Conservation (phyloP, 140 eudicot species). For the Stevia rebaudiana region DNA sequence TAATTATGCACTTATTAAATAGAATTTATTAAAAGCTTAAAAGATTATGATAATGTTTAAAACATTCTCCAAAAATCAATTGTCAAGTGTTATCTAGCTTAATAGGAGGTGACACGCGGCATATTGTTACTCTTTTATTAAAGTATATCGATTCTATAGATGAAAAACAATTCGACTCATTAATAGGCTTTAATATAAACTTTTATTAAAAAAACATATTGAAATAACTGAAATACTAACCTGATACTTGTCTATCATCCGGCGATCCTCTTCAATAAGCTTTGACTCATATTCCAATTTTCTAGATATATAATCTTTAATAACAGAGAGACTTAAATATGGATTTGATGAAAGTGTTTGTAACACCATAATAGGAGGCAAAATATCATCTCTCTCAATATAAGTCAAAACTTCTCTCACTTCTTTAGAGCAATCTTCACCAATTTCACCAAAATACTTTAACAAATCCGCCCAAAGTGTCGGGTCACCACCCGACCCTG, state of each 20-base stretch:
- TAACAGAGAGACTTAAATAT: slow-evolving; percentile 81
- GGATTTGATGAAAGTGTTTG: slow-evolving; percentile 87
- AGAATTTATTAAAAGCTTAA: too few species aligned
- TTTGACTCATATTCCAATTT: slow-evolving; percentile 85
- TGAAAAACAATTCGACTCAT: neutral
- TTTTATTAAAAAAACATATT: too few species aligned
- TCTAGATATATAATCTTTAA: slow-evolving; percentile 87
- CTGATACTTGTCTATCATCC: slow-evolving; percentile 84
- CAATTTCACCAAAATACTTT: slow-evolving; percentile 96
- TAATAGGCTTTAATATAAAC: neutral
- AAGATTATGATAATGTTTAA: too few species aligned
- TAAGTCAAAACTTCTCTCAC: slow-evolving; percentile 79
- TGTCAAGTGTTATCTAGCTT: too few species aligned
- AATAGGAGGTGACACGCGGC: too few species aligned
- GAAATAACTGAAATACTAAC: slow-evolving; percentile 29
- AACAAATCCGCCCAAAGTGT: slow-evolving; percentile 85
- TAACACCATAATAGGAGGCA: slow-evolving; percentile 89
- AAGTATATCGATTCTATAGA: too few species aligned
- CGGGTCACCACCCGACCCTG: slow-evolving; percentile 80
- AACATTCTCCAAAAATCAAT: too few species aligned
- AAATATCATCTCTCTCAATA: slow-evolving; percentile 87
- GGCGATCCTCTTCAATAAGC: slow-evolving; percentile 84
- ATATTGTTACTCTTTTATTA: too few species aligned
- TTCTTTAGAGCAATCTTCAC: slow-evolving; percentile 96
- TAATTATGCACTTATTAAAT: too few species aligned